Base-by-base conservation (phyloP, 2,329 filamentous ascomycete species). In the Fusarium sp. region DNA sequence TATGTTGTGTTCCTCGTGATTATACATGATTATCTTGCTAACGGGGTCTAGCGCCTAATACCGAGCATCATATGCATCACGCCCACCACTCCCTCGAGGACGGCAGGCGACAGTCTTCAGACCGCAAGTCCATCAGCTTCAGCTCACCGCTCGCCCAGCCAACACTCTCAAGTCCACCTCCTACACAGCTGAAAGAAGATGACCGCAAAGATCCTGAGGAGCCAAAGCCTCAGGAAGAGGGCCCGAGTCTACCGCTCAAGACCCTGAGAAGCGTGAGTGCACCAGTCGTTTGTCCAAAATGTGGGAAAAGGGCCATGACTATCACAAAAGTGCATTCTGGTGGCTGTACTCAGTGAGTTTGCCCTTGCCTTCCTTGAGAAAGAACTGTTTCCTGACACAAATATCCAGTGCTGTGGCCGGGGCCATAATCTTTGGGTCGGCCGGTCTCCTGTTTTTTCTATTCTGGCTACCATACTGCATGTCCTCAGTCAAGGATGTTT, bases 221-320 rank as follows among this genome's bases (percentile, higher is more conserved):
- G 39, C 38, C 35, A 4, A 47, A 59, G 7, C 24, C 13, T 20
- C 63, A 51, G 26, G 68, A 63, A 53, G 50, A 68, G 36, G 38
- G 47, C 24, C 24, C 45, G 7, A 70, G 61, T 26, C 20, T 74
- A 22, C 75, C 73, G 6, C n/a, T 77, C 31, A 28, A 70, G 41
- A 31, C 24, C 18, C 44, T 78, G 7, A 58, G 74, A 60, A 61
- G 42, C 9, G 39, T 69, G 62, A 68, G 65, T 7, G 74, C 68
- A 4, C 64, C 65, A 1, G 76, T 78, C 7, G 18, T 68, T 20
- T 78, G 76, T 26, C 75, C 76, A 1, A 63, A 35, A 5, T 78
- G 76, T 26, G 62, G 56, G 0, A 57, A 54, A 2, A 56, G 62
- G 33, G 45, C 22, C 2, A 72, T 68, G 68, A 78, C 74, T 6